These are phyloP conservation scores for Chionographis japonica DNA, from an alignment of 106 monocot species.

Conservation along the genomic window DNA sequence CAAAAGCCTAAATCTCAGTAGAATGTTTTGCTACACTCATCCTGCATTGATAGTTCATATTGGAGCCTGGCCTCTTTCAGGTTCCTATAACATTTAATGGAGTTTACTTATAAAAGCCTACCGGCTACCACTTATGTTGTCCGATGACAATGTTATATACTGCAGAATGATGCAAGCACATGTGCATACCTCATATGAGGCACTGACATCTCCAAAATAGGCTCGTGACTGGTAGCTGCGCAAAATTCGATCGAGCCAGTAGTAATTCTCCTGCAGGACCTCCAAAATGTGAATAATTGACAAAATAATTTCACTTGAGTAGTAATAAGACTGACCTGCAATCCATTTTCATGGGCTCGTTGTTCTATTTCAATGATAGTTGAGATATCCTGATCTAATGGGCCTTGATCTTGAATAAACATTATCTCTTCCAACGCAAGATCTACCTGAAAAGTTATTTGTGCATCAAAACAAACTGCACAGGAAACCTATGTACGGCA, in stretches of 20 bases:
- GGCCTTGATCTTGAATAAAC: constrained; percentile 77
- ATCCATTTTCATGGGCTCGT: constrained; percentile 99
- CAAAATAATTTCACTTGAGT: neutral
- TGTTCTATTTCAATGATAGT: constrained; percentile 97
- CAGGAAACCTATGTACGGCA: neutral
- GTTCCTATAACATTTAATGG: too few relatives aligned
- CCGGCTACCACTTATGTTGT: neutral
- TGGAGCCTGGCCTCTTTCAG: too few relatives aligned
- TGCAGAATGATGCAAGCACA: neutral
- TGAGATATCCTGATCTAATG: constrained; percentile 69
- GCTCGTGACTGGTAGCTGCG: constrained; percentile 90
- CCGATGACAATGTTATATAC: neutral
- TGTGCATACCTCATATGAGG: constrained; percentile 64
- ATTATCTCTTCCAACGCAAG: constrained; percentile 89
- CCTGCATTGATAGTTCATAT: too few relatives aligned
- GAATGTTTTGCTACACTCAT: too few relatives aligned
- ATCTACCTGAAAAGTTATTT: constrained; percentile 56
- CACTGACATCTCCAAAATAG: constrained; percentile 76
- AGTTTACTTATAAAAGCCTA: neutral
- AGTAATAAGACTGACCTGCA: constrained; percentile 50
- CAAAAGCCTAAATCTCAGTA: too few relatives aligned
- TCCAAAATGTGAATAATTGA: constrained; percentile 6
- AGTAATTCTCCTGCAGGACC: constrained; percentile 83
- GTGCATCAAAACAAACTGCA: constrained; percentile 1
- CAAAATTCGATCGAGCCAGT: constrained; percentile 91